Evolutionary conservation across 345 rosid species (phyloP).

Genomic region (Anacardium occidentale): DNA sequence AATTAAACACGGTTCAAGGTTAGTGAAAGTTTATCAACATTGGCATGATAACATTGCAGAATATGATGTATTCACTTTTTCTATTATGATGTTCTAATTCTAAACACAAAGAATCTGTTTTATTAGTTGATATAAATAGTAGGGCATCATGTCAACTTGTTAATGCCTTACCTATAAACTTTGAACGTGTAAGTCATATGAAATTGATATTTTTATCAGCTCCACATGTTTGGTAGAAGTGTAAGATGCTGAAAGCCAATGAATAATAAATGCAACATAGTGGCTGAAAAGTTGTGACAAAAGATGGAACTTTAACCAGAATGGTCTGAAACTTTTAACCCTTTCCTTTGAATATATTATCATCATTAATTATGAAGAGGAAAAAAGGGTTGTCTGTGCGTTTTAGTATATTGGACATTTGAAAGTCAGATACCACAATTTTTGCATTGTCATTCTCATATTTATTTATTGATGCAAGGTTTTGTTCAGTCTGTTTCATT

Average conservation of each 20-base stretch:
- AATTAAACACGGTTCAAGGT: conserved; percentile 93
- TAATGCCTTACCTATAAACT: neutral
- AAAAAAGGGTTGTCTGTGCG: neutral
- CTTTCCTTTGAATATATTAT: too few species aligned
- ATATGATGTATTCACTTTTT: neutral
- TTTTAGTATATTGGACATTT: neutral
- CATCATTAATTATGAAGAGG: too few species aligned
- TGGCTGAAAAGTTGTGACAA: neutral
- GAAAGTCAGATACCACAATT: neutral
- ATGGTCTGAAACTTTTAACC: neutral
- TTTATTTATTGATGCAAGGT: neutral
- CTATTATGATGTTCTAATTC: neutral
- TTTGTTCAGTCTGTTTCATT: neutral
- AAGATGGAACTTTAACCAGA: neutral
- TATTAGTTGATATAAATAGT: neutral
- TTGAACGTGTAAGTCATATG: neutral
- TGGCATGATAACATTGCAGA: conserved; percentile 4
- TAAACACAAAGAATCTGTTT: neutral
- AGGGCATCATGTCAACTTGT: neutral
- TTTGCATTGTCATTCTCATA: neutral
- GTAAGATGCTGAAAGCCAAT: neutral
- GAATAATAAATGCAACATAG: neutral
- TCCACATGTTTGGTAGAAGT: neutral
- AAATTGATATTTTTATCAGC: neutral
- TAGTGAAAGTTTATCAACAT: conserved; percentile 26